Base-by-base conservation (phyloP, 2,329 filamentous ascomycete species). In the Plectosphaerella plurivora region DNA sequence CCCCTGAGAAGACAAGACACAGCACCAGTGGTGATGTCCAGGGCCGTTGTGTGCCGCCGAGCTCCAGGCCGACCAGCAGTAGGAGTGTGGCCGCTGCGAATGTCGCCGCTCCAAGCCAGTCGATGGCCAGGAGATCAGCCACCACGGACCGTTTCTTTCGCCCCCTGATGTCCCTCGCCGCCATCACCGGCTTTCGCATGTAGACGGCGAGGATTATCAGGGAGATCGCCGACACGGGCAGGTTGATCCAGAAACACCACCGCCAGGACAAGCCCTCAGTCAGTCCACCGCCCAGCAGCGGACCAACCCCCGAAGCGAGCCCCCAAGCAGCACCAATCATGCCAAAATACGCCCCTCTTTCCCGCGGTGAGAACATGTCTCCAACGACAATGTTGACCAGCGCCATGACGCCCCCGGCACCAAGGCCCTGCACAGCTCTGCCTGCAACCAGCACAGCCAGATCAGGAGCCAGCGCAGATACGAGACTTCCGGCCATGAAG, bases 41-140 rank as follows among this genome's bases (percentile, higher is more conserved):
- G 1, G 91, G 87, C 57, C 82, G 83, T 20, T 77, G 76, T 49
- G 91, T 81, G 47, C 90, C 91, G 51, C 91, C 92, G 56, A 93
- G 90, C 63, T 95, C 87, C 11, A 96, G 81, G 1, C 91, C 92
- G 42, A 96, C 83, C 4, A 96, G 81, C 58, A 96, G 77, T 89
- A 96, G 93, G 18, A 95, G 75, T 0, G 89, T 92, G 18, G 87
- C 89, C 42, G 87, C 88, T 22, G 92, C 79, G 64, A 95, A 82
- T 28, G 79, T 68, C 5, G 78, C 14, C 52, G 73, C 79, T 36
- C 79, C 79, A 0, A 73, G 56, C 81, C 81, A 84, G 66, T 84
- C 81, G 45, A 84, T 75, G 16, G 86, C 85, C 33, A 79, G 76
- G 5, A 90, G 70, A 1, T 87, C 87, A 49, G 84, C 67, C 5